Base-by-base conservation (phyloP, 2,329 filamentous ascomycete species). In the Cercospora canescens region DNA sequence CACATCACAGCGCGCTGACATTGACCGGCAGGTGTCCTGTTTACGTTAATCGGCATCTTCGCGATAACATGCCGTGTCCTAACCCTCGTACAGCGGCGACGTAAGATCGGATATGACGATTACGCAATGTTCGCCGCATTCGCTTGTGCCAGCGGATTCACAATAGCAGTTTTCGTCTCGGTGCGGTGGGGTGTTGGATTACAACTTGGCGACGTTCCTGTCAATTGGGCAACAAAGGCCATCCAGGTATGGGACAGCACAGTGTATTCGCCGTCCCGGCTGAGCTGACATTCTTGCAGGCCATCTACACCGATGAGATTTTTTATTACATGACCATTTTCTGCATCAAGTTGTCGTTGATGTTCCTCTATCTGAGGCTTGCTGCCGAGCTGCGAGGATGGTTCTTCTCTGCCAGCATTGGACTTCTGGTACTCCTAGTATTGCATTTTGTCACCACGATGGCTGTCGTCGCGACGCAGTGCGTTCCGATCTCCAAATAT, bases 261-360 rank as follows among this genome's bases (percentile, higher is more conserved):
- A 7, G 14, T 39, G 9, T 54, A 8, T 41, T 30, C 3, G 39
- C 39, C 9, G 5, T 12, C 26, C 32, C 39, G 26, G 14, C 18
- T 37, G 6, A 32, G 16, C 58, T 65, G 50, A 62, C 26, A 4
- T 24, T 16, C 24, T 28, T 8, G 24, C 60, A 74, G 73, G 67
- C 72, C 11, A 67, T 75, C 45, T 72, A 74, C 48, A 66, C 66
- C 5, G 67, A 72, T 72, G 71, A 76, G 69, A 66, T 76, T 21
- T 79, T 79, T 68, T 81, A 81, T 70, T 79, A 79, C 65, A 64
- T 72, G 50, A 78, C 77, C 61, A 79, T 80, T 62, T 79, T 78
- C 75, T 76, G 74, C 54, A 74, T 81, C 66, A 80, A 81, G 69
- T 73, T 80, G 48, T 78, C 78, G 0, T 73, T 81, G 7, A 73